These are phyloP conservation scores for Agroathelia rolfsii DNA, from an alignment of 1,284 basidiomycete genomes.

Conservation along the genomic window DNA sequence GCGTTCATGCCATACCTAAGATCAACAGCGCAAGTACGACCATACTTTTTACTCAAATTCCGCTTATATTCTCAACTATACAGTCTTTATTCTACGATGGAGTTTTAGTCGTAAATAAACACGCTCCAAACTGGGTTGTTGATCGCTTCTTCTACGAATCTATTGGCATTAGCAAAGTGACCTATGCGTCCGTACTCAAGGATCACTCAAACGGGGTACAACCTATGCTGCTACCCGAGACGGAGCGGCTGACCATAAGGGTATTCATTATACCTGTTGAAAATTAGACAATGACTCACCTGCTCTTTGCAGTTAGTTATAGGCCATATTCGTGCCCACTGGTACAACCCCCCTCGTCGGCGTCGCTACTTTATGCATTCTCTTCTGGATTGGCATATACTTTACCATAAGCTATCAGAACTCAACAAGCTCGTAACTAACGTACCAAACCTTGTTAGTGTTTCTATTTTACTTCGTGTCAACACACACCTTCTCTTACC, in stretches of 20 bases:
- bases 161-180: conserved; percentile 40
- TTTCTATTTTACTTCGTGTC: conserved; percentile 2
- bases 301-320: conserved; percentile 38
- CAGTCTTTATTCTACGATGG: conserved; percentile 56
- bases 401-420: conserved; percentile 38
- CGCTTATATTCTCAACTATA: conserved; percentile 7
- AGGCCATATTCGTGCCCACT: conserved; percentile 46
- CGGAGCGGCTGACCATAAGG: conserved; percentile 49
- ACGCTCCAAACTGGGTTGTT: conserved; percentile 43
- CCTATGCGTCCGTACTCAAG: conserved; percentile 29
- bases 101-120: conserved; percentile 40
- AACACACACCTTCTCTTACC: conserved; percentile 2
- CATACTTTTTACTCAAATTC: conserved; percentile 3
- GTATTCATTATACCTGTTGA: conserved; percentile 21
- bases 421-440: conserved; percentile 25
- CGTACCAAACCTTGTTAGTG: no score
- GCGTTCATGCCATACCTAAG: no score
- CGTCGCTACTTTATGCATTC: conserved; percentile 55
- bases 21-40: conserved; percentile 46
- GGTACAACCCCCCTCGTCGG: conserved; percentile 59
- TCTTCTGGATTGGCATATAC: conserved; percentile 50
- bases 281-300: conserved; percentile 4
- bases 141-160: conserved; percentile 62
- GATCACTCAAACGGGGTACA: conserved; percentile 26
- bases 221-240: conserved; percentile 27